Evolutionary conservation across 2,329 filamentous ascomycete species (phyloP).

Genomic region (Aspergillus intermedius): DNA sequence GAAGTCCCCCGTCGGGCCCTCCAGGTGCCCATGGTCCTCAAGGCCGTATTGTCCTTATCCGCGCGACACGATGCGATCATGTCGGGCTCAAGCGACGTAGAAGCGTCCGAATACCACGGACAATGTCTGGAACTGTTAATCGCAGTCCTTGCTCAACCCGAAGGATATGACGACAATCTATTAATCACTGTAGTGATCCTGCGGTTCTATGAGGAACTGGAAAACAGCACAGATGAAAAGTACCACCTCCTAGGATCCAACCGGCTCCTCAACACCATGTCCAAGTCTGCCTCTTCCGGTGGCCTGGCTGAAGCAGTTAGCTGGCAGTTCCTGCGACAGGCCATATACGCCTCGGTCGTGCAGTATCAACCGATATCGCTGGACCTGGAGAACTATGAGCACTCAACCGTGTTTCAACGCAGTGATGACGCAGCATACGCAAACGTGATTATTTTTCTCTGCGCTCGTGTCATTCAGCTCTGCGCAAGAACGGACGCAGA

Average conservation of each 20-base stretch:
- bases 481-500: conserved; percentile 16
- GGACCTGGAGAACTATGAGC: conserved; percentile 33
- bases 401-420: conserved; percentile 32
- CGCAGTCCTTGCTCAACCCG: conserved; percentile 37
- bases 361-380: conserved; percentile 33
- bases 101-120: conserved; percentile 41
- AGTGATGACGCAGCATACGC: conserved; percentile 34
- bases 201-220: conserved; percentile 44
- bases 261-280: conserved; percentile 33
- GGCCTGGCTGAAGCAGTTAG: conserved; percentile 37
- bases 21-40: conserved; percentile 41
- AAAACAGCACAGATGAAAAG: conserved; percentile 25
- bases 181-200: conserved; percentile 45
- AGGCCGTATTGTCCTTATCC: conserved; percentile 43
- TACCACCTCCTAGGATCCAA: conserved; percentile 36
- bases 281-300: conserved; percentile 34
- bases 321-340: conserved; percentile 39
- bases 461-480: conserved; percentile 32
- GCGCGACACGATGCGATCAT: conserved; percentile 41
- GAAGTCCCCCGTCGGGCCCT: conserved; percentile 44
- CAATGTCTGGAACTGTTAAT: conserved; percentile 44
- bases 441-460: conserved; percentile 34
- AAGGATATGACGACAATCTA: conserved; percentile 42
- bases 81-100: conserved; percentile 31
- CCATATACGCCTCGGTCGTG: conserved; percentile 36